Conservation (phyloP, 768 basidiomycete species). For the Rhodosporidiobolus sp. region DNA sequence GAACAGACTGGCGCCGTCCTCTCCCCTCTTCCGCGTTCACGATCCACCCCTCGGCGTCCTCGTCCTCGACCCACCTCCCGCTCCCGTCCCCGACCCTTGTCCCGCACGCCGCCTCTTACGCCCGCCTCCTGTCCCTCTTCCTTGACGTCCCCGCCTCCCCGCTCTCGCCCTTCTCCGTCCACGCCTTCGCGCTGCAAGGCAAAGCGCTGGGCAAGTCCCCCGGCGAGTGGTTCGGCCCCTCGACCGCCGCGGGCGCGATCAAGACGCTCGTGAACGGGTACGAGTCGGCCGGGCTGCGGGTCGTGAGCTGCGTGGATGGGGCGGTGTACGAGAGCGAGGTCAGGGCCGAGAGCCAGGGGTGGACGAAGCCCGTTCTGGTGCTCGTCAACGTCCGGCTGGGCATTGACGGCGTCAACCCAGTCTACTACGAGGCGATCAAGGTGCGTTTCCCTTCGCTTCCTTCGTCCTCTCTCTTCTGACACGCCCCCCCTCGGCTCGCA, state of each 20-base stretch:
- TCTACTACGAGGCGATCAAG: conserved; percentile 85
- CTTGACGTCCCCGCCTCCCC: conserved; percentile 75
- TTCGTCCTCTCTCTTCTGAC: neutral
- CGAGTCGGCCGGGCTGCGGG: conserved; percentile 74
- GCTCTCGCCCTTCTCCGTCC: conserved; percentile 85
- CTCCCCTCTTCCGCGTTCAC: conserved; percentile 57
- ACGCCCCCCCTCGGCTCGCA: conserved; percentile 45
- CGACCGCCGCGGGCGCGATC: conserved; percentile 94
- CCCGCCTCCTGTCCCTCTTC: conserved; percentile 91
- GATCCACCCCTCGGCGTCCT: conserved; percentile 41
- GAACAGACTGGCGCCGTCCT: conserved; percentile 78
- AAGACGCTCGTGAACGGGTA: conserved; percentile 77
- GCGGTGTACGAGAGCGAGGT: conserved; percentile 82
- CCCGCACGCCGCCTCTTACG: conserved; percentile 64
- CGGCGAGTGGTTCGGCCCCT: conserved; percentile 97
- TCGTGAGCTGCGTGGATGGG: conserved; percentile 76
- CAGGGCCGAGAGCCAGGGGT: conserved; percentile 61
- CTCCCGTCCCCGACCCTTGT: conserved; percentile 4
- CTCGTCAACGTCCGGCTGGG: conserved; percentile 83
- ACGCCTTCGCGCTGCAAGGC: conserved; percentile 90
- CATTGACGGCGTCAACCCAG: conserved; percentile 87
- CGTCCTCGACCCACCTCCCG: neutral
- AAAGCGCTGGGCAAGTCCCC: conserved; percentile 93
- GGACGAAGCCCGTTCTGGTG: conserved; percentile 80
- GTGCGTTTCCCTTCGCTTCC: conserved; percentile 48